phyloP scores from a whole-genome alignment of 2,329 filamentous ascomycete genomes.

The Xylariomycetidae sp. region DNA sequence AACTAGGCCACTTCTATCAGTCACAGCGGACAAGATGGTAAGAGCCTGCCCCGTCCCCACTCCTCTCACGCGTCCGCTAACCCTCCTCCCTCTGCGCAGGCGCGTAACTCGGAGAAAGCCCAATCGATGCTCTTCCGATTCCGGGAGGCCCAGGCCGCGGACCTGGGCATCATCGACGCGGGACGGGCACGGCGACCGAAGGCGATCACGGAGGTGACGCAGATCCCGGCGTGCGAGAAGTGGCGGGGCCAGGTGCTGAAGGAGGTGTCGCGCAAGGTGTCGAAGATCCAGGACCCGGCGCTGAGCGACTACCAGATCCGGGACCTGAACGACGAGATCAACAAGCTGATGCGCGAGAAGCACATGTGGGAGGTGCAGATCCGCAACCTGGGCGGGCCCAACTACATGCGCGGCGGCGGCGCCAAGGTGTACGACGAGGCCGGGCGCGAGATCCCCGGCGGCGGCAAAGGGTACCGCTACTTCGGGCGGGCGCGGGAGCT shows the following conservation, averaged over 20 bases:
- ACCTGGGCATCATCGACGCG: slow-evolving; percentile 56
- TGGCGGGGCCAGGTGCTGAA: slow-evolving; percentile 98
- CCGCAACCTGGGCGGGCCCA: slow-evolving; percentile 88
- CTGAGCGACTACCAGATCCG: slow-evolving; percentile 97
- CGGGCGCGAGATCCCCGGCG: slow-evolving; percentile 63
- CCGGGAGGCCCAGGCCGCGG: slow-evolving; percentile 65
- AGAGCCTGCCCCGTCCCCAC: slow-evolving; percentile 1
- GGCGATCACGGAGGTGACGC: slow-evolving; percentile 78
- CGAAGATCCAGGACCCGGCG: slow-evolving; percentile 84
- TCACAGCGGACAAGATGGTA: slow-evolving; percentile 22
- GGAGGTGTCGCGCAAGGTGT: slow-evolving; percentile 94
- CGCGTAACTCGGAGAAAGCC: slow-evolving; percentile 96
- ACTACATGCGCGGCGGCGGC: slow-evolving; percentile 80
- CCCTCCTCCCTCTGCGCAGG: slow-evolving; percentile 41
- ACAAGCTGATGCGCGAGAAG: slow-evolving; percentile 98
- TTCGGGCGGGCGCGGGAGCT: slow-evolving; percentile 87
- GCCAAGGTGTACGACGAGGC: slow-evolving; percentile 65
- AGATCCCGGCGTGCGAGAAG: slow-evolving; percentile 86
- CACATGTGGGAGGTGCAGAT: slow-evolving; percentile 99
- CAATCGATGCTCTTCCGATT: slow-evolving; percentile 99
- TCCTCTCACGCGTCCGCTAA: not conserved
- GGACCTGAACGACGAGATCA: slow-evolving; percentile 98
- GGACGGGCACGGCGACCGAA: slow-evolving; percentile 86
- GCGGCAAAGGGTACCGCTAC: slow-evolving; percentile 88
- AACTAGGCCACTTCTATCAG: no score